These are phyloP conservation scores for Rosa multiflora DNA, from an alignment of 306 rosid genomes.

Conservation along the genomic window DNA sequence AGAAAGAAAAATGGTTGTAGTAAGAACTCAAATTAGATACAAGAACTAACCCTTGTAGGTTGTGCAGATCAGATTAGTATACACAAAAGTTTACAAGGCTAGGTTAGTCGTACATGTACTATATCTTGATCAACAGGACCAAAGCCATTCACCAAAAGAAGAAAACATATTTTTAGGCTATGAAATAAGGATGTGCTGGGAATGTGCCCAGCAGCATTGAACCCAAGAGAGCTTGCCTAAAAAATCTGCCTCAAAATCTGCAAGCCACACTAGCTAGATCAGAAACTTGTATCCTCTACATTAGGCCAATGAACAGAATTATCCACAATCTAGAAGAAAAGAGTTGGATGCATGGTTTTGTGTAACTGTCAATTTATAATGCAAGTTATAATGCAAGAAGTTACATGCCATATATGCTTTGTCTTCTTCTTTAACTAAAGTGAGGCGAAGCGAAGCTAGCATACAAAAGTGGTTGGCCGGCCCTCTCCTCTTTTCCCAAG, in stretches of 20 bases:
- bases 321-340: neutral
- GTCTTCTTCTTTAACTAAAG: neutral
- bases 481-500: constrained; percentile 30
- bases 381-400: neutral
- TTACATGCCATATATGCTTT: constrained; percentile 1
- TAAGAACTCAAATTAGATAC: neutral
- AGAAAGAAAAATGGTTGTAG: neutral
- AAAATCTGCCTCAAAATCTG: constrained; percentile 13
- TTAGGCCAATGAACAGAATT: neutral
- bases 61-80: neutral
- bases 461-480: constrained; percentile 29
- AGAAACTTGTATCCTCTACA: neutral
- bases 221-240: constrained; percentile 6
- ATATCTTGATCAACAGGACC: constrained; percentile 8
- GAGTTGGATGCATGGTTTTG: neutral
- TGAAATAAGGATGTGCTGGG: constrained; percentile 19
- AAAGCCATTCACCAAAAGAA: constrained; percentile 7
- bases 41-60: neutral
- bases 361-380: neutral
- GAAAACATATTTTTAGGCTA: neutral
- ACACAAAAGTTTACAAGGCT: neutral
- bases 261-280: neutral
- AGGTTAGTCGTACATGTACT: neutral
- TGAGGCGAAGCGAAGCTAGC: constrained; percentile 4
- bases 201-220: constrained; percentile 15